Percentiles rank a stretch among this genome's conserved stretches.
phyloP scores from a whole-genome alignment of 345 rosid species.

The Mangifera indica region DNA sequence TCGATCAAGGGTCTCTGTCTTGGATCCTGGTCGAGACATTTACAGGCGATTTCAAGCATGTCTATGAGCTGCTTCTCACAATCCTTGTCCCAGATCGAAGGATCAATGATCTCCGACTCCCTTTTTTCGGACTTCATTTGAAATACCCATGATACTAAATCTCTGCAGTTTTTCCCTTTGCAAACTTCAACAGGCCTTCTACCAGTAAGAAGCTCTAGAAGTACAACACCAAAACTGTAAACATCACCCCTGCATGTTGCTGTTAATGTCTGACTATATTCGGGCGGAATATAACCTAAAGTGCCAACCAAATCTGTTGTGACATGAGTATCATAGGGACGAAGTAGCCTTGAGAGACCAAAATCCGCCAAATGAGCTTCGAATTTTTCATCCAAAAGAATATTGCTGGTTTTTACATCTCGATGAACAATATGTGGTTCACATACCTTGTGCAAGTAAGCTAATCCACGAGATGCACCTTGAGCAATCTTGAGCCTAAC shows the following conservation, averaged over 20 bases:
- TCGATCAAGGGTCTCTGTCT: conserved; percentile 73
- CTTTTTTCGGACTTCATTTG: conserved; percentile 74
- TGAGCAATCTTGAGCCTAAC: conserved; percentile 77
- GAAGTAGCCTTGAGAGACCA: conserved; percentile 87
- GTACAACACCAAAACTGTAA: conserved; percentile 92
- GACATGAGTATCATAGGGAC: conserved; percentile 87
- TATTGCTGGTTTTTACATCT: conserved; percentile 88
- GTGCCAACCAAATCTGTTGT: conserved; percentile 98
- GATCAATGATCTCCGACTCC: conserved; percentile 66
- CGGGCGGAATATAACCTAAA: conserved; percentile 92
- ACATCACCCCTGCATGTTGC: conserved; percentile 97
- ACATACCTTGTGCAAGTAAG: conserved; percentile 79
- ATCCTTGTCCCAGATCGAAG: conserved; percentile 55
- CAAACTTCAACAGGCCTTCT: conserved; percentile 91
- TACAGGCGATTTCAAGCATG: conserved; percentile 77
- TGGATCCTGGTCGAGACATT: conserved; percentile 75
- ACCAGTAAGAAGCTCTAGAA: conserved; percentile 83
- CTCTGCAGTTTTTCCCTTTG: conserved; percentile 89
- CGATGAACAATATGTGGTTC: conserved; percentile 88
- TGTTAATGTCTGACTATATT: conserved; percentile 77
- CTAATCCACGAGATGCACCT: conserved; percentile 81
- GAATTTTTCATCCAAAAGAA: conserved; percentile 69
- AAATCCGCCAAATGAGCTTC: conserved; percentile 98
- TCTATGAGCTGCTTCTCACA: conserved; percentile 54
- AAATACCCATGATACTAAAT: conserved; percentile 81